Percentiles rank a stretch among this genome's conserved stretches.
Evolutionary conservation across 2,329 filamentous ascomycete species (phyloP).

Genomic region (Scedosporium apiospermum): DNA sequence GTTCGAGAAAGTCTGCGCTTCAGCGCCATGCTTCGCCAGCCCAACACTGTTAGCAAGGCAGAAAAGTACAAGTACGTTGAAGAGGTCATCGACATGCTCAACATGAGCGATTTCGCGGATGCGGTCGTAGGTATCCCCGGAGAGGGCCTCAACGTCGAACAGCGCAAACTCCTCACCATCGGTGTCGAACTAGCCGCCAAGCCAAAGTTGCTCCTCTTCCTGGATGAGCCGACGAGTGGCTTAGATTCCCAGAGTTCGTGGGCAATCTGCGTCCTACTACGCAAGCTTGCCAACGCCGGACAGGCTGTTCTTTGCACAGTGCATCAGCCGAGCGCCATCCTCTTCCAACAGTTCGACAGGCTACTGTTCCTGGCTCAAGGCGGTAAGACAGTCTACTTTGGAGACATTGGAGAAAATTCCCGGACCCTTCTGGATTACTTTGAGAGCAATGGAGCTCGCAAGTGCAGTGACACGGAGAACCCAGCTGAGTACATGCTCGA

Average conservation of each 20-base stretch:
- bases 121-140: slow-evolving; percentile 56
- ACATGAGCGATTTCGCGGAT: slow-evolving; percentile 58
- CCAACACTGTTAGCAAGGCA: slow-evolving; percentile 37
- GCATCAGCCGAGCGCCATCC: slow-evolving; percentile 42
- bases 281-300: slow-evolving; percentile 47
- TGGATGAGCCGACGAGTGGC: slow-evolving; percentile 52
- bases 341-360: slow-evolving; percentile 49
- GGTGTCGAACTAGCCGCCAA: slow-evolving; percentile 50
- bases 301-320: slow-evolving; percentile 47
- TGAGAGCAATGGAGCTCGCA: slow-evolving; percentile 50
- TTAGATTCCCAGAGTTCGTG: slow-evolving; percentile 56
- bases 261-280: slow-evolving; percentile 52
- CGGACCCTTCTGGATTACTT: slow-evolving; percentile 53
- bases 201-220: slow-evolving; percentile 49
- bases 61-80: slow-evolving; percentile 56
- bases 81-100: slow-evolving; percentile 54
- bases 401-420: slow-evolving; percentile 53
- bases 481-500: slow-evolving; percentile 70
- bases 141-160: slow-evolving; percentile 51
- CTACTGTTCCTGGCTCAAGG: slow-evolving; percentile 55
- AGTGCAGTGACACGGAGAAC: slow-evolving; percentile 54
- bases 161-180: slow-evolving; percentile 53
- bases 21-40: slow-evolving; percentile 49
- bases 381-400: slow-evolving; percentile 61
- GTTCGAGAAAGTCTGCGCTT: slow-evolving; percentile 46